Conservation (phyloP, 176 grass and related monocot species). For the Cenchrus purpureus region DNA sequence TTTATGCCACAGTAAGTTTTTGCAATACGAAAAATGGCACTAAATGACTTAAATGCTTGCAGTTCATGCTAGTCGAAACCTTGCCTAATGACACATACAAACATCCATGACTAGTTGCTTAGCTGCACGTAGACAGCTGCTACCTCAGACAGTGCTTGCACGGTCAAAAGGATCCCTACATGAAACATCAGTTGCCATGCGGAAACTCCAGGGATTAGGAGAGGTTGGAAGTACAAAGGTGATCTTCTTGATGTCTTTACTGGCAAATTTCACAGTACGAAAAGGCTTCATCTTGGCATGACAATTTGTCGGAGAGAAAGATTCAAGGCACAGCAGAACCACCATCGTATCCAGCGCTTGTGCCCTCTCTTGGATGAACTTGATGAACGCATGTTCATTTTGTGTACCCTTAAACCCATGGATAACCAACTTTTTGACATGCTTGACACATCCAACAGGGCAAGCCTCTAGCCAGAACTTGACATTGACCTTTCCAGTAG, state of each 20-base stretch:
- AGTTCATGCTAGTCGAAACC: neutral
- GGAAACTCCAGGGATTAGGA: slow-evolving; percentile 2
- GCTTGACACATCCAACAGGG: neutral
- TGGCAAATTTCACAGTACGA: neutral
- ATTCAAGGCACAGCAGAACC: neutral
- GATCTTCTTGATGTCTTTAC: neutral
- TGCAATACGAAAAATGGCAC: neutral
- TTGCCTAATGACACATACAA: neutral
- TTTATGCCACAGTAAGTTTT: neutral
- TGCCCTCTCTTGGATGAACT: neutral
- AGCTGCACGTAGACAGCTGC: neutral
- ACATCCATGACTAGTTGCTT: neutral
- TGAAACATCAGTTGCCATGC: neutral
- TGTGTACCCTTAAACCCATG: neutral
- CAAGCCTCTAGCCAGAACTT: slow-evolving; percentile 15
- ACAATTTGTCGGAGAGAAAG: neutral
- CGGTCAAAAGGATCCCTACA: slow-evolving; percentile 21
- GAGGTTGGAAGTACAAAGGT: neutral
- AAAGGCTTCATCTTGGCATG: neutral
- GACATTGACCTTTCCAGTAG: neutral
- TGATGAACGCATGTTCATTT: slow-evolving; percentile 6
- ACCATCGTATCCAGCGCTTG: slow-evolving; percentile 5
- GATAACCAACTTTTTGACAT: neutral
- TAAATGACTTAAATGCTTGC: neutral
- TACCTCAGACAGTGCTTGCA: neutral